Conservation (phyloP, 371 early-diverging fungal species). For the Syncephalastrum contaminatum region DNA sequence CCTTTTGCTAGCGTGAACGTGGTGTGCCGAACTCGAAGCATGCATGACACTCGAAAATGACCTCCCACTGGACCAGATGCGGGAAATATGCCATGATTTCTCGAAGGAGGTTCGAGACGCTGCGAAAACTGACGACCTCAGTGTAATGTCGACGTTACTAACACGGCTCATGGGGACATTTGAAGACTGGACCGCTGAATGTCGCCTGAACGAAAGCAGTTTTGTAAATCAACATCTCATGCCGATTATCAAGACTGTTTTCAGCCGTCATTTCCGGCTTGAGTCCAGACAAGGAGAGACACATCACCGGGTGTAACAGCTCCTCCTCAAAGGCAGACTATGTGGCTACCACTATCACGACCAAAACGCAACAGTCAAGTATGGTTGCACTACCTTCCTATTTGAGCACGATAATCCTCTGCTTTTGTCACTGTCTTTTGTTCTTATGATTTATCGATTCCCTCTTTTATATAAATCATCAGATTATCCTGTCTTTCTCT, state of each 20-base stretch:
- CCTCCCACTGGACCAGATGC: too few species aligned
- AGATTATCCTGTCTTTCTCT: too few species aligned
- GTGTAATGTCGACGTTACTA: background rate
- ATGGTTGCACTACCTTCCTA: too few species aligned
- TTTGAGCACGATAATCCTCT: too few species aligned
- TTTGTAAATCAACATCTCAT: background rate
- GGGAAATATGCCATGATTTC: too few species aligned
- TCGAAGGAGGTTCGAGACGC: background rate
- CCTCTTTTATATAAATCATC: too few species aligned
- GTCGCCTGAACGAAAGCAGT: background rate
- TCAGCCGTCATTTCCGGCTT: background rate
- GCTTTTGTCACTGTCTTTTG: too few species aligned
- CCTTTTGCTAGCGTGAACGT: background rate
- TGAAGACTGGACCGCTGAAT: background rate
- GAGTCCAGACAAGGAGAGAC: background rate
- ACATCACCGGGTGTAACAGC: background rate
- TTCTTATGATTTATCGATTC: too few species aligned
- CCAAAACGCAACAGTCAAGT: too few species aligned
- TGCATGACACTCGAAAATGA: background rate
- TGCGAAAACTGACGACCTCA: background rate
- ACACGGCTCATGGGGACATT: background rate
- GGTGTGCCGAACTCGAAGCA: background rate
- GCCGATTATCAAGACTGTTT: background rate
- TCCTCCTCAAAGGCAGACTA: too few species aligned
- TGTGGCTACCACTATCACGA: too few species aligned